A percentile compares a stretch with the other conserved stretches of the same genome.
phyloP scores from a whole-genome alignment of 108 stramenopile genomes.

The Pseudonitzschia delicatissima region DNA sequence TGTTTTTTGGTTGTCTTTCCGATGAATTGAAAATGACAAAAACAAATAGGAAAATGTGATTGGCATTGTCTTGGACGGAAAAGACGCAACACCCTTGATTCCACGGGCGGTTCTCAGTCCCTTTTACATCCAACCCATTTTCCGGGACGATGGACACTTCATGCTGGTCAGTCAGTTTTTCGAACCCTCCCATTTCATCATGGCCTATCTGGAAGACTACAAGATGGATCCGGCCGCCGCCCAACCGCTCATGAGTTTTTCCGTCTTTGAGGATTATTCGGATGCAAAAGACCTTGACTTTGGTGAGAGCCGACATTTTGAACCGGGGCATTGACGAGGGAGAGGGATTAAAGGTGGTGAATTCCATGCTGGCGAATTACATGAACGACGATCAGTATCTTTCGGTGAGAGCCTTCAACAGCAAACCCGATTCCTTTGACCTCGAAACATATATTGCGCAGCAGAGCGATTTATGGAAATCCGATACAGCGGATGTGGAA shows the following conservation, averaged over 20 bases:
- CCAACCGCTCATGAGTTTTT: constrained; percentile 74
- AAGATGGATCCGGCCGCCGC: constrained; percentile 79
- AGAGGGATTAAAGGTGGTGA: constrained; percentile 62
- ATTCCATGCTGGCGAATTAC: constrained; percentile 56
- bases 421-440: constrained; percentile 68
- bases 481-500: constrained; percentile 17
- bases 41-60: constrained; percentile 23
- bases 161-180: constrained; percentile 82
- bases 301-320: constrained; percentile 78
- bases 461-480: constrained; percentile 61
- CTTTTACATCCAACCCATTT: constrained; percentile 82
- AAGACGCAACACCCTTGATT: constrained; percentile 6
- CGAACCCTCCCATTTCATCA: constrained; percentile 64
- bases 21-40: no score
- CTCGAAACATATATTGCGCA: constrained; percentile 62
- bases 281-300: constrained; percentile 49
- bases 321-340: constrained; percentile 67
- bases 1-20: neutral
- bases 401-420: constrained; percentile 69
- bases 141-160: constrained; percentile 81
- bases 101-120: constrained; percentile 37
- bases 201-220: constrained; percentile 84
- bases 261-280: constrained; percentile 75
- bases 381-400: constrained; percentile 50
- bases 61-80: constrained; percentile 15